A percentile compares a stretch with the other conserved stretches of the same genome.
Conservation (phyloP, 176 grass and related monocot genomes). For the Pharus latifolius region DNA sequence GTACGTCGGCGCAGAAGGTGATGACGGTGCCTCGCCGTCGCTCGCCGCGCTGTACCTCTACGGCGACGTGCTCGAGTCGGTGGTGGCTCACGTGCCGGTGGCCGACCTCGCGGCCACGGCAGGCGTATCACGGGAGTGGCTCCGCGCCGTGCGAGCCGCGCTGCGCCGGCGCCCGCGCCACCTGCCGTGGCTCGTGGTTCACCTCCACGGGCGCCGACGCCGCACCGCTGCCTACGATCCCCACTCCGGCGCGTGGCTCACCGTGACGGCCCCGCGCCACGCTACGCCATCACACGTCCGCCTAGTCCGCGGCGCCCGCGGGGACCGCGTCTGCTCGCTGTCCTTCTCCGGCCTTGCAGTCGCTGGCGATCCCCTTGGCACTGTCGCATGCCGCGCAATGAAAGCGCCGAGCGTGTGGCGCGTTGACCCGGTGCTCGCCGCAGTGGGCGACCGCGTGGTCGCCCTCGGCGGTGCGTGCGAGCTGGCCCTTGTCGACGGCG, state of each 20-base stretch:
- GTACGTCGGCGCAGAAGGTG: not conserved
- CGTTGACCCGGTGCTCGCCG: constrained; percentile 55
- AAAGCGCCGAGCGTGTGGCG: constrained; percentile 51
- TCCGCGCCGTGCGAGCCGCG: constrained; percentile 43
- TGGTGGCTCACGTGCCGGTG: constrained; percentile 37
- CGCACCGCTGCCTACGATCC: constrained; percentile 39
- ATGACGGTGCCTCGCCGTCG: not conserved
- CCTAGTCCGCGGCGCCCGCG: constrained; percentile 18
- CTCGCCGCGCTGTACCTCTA: constrained; percentile 34
- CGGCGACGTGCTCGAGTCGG: constrained; percentile 74
- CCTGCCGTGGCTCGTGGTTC: constrained; percentile 65
- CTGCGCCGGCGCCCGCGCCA: constrained; percentile 38
- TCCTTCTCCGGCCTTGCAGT: constrained; percentile 32
- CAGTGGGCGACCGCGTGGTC: constrained; percentile 47
- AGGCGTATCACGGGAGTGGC: constrained; percentile 65
- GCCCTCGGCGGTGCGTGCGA: constrained; percentile 61
- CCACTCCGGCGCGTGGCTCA: constrained; percentile 45
- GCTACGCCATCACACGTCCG: constrained; percentile 17
- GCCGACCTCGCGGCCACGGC: constrained; percentile 62
- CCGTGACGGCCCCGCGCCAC: constrained; percentile 14
- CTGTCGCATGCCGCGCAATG: constrained; percentile 12
- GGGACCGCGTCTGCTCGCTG: constrained; percentile 36
- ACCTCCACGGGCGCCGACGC: constrained; percentile 16
- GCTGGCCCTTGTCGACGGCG: constrained; percentile 45
- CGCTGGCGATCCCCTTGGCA: constrained; percentile 43